Percentiles rank a stretch among this genome's conserved stretches.
These are phyloP conservation scores for Neurospora sp. DNA, from an alignment of 495 filamentous ascomycete species.

Conservation along the genomic window DNA sequence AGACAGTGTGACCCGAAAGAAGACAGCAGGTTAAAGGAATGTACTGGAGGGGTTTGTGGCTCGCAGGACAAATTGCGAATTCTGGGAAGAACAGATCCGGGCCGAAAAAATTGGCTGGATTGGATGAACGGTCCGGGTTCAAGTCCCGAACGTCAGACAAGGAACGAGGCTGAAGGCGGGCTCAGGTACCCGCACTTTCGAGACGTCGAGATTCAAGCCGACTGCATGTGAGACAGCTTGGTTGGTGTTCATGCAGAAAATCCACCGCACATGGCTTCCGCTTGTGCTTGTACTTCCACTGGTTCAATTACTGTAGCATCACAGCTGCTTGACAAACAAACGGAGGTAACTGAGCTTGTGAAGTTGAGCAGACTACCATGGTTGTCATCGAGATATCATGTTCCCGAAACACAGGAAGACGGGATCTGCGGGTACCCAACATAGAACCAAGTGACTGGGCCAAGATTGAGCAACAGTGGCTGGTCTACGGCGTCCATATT, in stretches of 20 bases:
- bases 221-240: slow-evolving; percentile 1
- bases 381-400: neutral
- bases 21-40: neutral
- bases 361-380: neutral
- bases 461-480: neutral
- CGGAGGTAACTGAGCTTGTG: neutral
- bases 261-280: neutral
- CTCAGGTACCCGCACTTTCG: neutral
- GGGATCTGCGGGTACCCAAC: neutral
- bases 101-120: neutral
- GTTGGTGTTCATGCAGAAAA: neutral
- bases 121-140: neutral
- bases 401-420: neutral
- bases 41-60: neutral
- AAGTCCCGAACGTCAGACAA: neutral
- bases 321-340: no score
- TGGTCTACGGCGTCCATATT: neutral
- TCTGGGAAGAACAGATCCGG: neutral
- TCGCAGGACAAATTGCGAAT: neutral
- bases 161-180: neutral
- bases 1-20: neutral
- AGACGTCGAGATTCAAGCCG: neutral
- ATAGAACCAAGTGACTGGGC: neutral
- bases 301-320: neutral
- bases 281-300: neutral